Evolutionary conservation across 2,329 filamentous ascomycete species (phyloP), one percentile per base, ranked within the genome.

Genomic region (Nakataea oryzae): DNA sequence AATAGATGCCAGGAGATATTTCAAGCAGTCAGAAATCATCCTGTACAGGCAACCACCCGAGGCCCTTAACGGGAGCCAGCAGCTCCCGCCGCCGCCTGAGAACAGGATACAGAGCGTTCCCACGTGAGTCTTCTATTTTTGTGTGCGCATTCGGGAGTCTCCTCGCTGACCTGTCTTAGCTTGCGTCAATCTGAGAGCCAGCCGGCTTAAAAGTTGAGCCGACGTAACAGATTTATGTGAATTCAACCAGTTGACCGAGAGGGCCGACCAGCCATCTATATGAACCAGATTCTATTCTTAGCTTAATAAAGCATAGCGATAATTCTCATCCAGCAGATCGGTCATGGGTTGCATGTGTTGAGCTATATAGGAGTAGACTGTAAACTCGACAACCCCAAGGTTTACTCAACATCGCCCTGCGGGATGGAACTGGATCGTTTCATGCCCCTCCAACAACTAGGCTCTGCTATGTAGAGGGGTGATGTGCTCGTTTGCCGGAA

Each of bases 1-100:
- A 6, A 57, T 72, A 93, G 95, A 99, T 75, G 95, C 95, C 59
- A 87, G 95, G 70, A 86, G 95, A 70, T 99, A 99, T 78, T 99
- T 99, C 79, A 99, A 99, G 76, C 95, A 99, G 76, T 97, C 92
- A 61, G 95, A 99, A 78, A 99, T 99, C 73, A 93, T 97, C 63
- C 86, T 99, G 61, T 97, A 90, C 79, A 87, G 95, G 67, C 95
- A 97, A 74, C 81, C 85, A 24, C 84, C 85, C 8, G 85, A 87
- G 65, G 76, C 81, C 58, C 74, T 76, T 55, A 76, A 74, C 66
- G 74, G 71, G 58, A 70, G 68, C 56, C 63, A 64, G 62, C 66
- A 61, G 60, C 69, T 71, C 60, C 71, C 80, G 54, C 75, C 74
- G 12, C 74, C 76, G n/a, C 72, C 72, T 2, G 79, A 81, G 66